These are phyloP conservation scores for Polytrichum formosum DNA, from an alignment of 225 moss, liverwort and hornwort genomes.

Conservation along the genomic window DNA sequence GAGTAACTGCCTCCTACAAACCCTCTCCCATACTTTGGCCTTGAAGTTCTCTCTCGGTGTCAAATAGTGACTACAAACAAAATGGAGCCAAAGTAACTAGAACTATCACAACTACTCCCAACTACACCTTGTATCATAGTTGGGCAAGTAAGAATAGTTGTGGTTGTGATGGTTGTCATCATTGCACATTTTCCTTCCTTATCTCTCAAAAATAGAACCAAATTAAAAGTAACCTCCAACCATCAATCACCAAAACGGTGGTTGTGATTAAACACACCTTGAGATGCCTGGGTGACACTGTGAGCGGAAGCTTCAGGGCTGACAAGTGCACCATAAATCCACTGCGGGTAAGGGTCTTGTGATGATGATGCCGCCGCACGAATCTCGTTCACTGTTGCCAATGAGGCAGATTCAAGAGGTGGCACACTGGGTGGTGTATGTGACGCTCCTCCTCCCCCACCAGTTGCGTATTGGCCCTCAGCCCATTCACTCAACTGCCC, in stretches of 20 bases:
- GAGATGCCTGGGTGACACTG: constrained; percentile 14
- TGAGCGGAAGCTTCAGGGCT: constrained; percentile 38
- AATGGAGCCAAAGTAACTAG: too few species aligned
- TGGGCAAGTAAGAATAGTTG: too few species aligned
- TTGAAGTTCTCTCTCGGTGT: too few species aligned
- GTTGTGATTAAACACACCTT: constrained; percentile 19
- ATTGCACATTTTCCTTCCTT: too few species aligned
- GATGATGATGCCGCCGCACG: constrained; percentile 66
- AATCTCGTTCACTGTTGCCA: constrained; percentile 67
- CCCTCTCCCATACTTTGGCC: too few species aligned
- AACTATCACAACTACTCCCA: too few species aligned
- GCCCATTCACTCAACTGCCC: constrained; percentile 57
- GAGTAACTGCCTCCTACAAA: too few species aligned
- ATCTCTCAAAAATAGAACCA: too few species aligned
- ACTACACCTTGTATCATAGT: too few species aligned
- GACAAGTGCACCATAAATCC: constrained; percentile 90
- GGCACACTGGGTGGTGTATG: constrained; percentile 40
- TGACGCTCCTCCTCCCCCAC: constrained; percentile 5
- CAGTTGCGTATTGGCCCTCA: constrained; percentile 37
- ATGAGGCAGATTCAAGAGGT: constrained; percentile 38
- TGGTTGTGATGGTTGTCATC: too few species aligned
- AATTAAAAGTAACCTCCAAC: too few species aligned
- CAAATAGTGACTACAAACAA: too few species aligned
- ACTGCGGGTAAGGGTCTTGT: constrained; percentile 80
- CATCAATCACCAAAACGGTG: neutral